phyloP scores from a whole-genome alignment of 1,139 yeast genomes.

The Cylindricascospora bacillispora region DNA sequence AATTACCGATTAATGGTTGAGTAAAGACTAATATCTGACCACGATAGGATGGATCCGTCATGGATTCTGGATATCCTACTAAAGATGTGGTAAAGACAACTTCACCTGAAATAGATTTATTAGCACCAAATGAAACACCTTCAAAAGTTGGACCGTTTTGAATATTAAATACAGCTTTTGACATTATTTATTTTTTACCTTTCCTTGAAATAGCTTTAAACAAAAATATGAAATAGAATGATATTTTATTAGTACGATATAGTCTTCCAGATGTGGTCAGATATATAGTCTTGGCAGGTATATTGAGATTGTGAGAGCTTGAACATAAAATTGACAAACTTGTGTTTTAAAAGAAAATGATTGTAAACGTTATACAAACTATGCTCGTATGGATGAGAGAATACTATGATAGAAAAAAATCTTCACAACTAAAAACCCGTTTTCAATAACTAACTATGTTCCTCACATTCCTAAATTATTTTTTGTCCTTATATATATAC shows the following conservation, averaged over 20 bases:
- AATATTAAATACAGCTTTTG: constrained; percentile 78
- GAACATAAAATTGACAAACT: too few species aligned
- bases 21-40: constrained; percentile 96
- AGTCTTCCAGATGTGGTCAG: constrained; percentile 43
- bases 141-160: constrained; percentile 88
- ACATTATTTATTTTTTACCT: constrained; percentile 8
- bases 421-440: too few species aligned
- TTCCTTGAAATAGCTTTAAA: constrained; percentile 3
- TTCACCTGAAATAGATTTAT: constrained; percentile 84
- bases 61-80: constrained; percentile 96
- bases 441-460: too few species aligned
- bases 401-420: too few species aligned
- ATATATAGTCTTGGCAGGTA: constrained; percentile 33
- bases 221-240: neutral
- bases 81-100: constrained; percentile 95
- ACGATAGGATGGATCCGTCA: constrained; percentile 95
- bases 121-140: constrained; percentile 92
- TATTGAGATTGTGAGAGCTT: too few species aligned
- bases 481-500: too few species aligned
- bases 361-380: too few species aligned
- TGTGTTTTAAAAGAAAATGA: too few species aligned
- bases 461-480: too few species aligned
- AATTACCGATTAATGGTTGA: constrained; percentile 93
- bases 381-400: too few species aligned
- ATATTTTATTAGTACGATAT: constrained; percentile 19